Evolutionary conservation across 2,329 filamentous ascomycete genomes (phyloP).

Genomic region (Verticillium nonalfalfae): DNA sequence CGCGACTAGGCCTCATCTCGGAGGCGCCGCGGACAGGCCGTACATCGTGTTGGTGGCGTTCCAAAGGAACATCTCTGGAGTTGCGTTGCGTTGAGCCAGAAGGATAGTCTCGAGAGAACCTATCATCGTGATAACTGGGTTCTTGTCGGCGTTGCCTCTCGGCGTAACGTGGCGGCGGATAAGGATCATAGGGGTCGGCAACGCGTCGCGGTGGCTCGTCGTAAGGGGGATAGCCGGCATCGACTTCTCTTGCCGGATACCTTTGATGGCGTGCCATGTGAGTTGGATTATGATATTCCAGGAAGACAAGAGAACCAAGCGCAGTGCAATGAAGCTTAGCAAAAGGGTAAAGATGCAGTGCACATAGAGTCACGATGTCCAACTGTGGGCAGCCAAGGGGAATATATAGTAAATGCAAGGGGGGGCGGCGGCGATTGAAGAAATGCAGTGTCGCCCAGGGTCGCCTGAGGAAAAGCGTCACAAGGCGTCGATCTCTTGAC

Average conservation of each 20-base stretch:
- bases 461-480: conserved; percentile 1
- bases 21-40: neutral
- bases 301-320: neutral
- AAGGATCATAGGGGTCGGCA: neutral
- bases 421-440: neutral
- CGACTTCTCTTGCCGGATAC: neutral
- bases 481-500: conserved; percentile 4
- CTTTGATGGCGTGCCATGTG: neutral
- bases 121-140: neutral
- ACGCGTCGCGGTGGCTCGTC: neutral
- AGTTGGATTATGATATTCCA: neutral
- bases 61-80: neutral
- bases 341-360: neutral
- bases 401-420: neutral
- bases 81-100: neutral
- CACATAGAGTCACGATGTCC: neutral
- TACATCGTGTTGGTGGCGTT: neutral
- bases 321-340: neutral
- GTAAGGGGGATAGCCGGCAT: neutral
- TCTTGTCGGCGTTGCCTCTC: neutral
- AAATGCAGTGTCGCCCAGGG: neutral
- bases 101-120: neutral
- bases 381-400: neutral
- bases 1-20: neutral
- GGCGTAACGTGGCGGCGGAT: neutral